Percentiles rank a stretch among this genome's conserved stretches.
These are phyloP conservation scores for Nannizzia gypsea DNA, from an alignment of 2,329 filamentous ascomycete species.

Conservation along the genomic window DNA sequence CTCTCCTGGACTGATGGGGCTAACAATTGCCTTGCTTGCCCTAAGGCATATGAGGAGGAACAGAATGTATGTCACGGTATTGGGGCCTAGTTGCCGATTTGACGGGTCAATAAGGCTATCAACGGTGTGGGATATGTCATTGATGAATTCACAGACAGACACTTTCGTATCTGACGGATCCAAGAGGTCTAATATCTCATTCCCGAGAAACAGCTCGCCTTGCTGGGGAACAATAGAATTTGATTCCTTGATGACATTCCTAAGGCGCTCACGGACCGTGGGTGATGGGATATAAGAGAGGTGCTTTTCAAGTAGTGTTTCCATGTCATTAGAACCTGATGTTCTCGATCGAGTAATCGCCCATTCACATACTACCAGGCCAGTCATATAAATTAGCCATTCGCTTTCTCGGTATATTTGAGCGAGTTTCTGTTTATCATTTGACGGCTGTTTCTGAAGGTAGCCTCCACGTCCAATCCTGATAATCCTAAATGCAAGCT, in stretches of 20 bases:
- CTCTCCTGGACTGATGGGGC: too few species aligned
- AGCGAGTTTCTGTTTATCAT: conserved; percentile 31
- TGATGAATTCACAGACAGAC: conserved; percentile 18
- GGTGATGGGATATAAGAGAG: conserved; percentile 22
- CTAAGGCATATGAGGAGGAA: conserved; percentile 27
- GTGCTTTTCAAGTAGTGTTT: conserved; percentile 21
- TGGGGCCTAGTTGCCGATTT: conserved; percentile 7
- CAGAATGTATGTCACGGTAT: conserved; percentile 22
- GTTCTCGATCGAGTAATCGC: conserved; percentile 26
- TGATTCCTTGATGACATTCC: conserved; percentile 23
- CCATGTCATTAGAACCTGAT: conserved; percentile 20
- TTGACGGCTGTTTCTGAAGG: conserved; percentile 20
- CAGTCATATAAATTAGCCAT: conserved; percentile 29
- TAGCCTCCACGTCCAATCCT: conserved; percentile 24
- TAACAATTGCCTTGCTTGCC: neutral
- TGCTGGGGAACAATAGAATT: conserved; percentile 24
- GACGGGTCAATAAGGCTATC: conserved; percentile 14
- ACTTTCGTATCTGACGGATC: conserved; percentile 21
- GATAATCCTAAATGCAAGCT: conserved; percentile 30
- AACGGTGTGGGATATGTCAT: conserved; percentile 16
- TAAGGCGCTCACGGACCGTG: conserved; percentile 14
- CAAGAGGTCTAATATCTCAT: conserved; percentile 21
- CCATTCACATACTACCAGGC: conserved; percentile 31
- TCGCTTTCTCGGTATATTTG: conserved; percentile 34
- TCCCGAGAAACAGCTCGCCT: conserved; percentile 27